phyloP scores from a whole-genome alignment of 108 stramenopile genomes.

The Nitzschia palea region DNA sequence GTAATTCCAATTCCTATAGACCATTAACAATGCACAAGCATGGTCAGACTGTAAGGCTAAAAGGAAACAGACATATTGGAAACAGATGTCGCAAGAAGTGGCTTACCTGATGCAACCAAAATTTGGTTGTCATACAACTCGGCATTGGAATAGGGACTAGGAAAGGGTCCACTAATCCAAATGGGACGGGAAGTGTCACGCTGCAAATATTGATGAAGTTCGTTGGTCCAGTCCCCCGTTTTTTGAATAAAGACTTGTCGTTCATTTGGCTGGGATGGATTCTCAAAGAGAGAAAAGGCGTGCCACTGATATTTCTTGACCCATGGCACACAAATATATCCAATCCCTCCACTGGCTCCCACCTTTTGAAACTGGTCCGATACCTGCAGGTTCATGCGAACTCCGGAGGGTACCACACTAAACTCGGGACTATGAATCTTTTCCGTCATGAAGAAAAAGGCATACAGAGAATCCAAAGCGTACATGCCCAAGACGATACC shows the following conservation, averaged over 20 bases:
- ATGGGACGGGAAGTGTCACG: conserved; percentile 41
- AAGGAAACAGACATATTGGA: too few species aligned
- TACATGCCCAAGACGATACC: conserved; percentile 41
- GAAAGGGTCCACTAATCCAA: conserved; percentile 54
- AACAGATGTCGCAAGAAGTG: too few species aligned
- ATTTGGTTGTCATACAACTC: conserved; percentile 45
- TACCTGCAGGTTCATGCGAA: conserved; percentile 38
- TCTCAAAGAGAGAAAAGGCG: conserved; percentile 48
- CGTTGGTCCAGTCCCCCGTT: conserved; percentile 49
- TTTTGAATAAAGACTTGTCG: conserved; percentile 50
- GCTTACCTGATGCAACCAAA: conserved; percentile 41
- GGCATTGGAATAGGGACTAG: conserved; percentile 46
- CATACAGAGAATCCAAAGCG: conserved; percentile 37
- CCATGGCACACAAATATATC: conserved; percentile 53
- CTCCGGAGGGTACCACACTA: conserved; percentile 35
- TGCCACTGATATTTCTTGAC: conserved; percentile 48
- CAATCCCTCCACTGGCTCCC: conserved; percentile 23
- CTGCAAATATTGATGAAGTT: conserved; percentile 34
- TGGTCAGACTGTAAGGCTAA: too few species aligned
- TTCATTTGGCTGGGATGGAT: conserved; percentile 33
- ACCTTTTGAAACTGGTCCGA: conserved; percentile 38
- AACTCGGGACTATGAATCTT: conserved; percentile 43
- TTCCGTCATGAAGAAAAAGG: conserved; percentile 51
- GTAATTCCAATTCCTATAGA: conserved; percentile 40
- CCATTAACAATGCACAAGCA: too few species aligned